Base-by-base conservation (phyloP, 129 eudicot species). In the Flaveria linearis region DNA sequence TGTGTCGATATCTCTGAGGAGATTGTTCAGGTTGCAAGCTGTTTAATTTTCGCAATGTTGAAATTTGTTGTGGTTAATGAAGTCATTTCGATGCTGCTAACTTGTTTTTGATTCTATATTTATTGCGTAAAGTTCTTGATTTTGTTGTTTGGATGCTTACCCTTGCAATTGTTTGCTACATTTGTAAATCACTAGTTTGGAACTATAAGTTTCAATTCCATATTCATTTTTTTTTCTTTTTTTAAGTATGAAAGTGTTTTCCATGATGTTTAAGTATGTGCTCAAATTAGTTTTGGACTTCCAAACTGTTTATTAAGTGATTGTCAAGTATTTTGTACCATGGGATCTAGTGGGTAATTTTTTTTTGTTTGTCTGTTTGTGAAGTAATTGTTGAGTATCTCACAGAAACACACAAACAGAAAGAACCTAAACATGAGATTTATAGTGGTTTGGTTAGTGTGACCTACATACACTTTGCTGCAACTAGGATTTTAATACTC, bases 1-100 rank as follows among this genome's bases (percentile, higher is more conserved):
- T 95, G 99, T 72, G 94, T 95, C 15, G 81, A 88, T 7, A 84
- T 91, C 89, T 85, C 96, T 1, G 99, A 95, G 87, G 99, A 95
- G 79, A 89, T 95, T 83, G 99, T 95, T 82, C 99, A 95, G 99
- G 99, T 94, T 82, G 53, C 9, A 33, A 46, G 60, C 25, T 26
- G 55, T 60, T 60, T 60, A 3, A 33, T 14, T 51, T 69, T 47
- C 58, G 41, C 65, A 62, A 63, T 30, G 33, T 76, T 15, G 33
- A 13, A 52, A 51, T 2, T 7, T 18, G 4, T 49, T 49, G n/a
- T 49, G 50, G 50, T 9, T 16, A 36, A 53, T 72, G 47, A 50
- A 56, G 42, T 56, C 26, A 17, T 56, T 56, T 41, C 4, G n/a
- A 57, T 33, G 68, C 77, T 55, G 77, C 23, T 57, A 73, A 73